Percentiles rank a stretch among this genome's conserved stretches.
phyloP scores from a whole-genome alignment of 768 basidiomycete genomes.

The Agaricus sinodeliciosus region DNA sequence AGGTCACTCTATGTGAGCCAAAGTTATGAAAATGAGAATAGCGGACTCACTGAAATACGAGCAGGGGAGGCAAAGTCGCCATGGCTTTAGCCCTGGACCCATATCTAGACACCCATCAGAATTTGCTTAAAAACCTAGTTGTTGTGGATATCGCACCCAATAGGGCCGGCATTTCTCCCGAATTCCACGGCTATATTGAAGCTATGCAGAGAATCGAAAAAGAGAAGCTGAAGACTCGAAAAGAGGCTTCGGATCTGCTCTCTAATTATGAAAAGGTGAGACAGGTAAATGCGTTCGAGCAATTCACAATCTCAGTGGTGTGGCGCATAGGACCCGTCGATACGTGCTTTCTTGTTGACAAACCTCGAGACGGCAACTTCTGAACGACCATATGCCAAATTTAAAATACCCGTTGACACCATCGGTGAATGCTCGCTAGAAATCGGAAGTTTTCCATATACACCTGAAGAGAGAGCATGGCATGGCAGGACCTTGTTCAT shows the following conservation, averaged over 20 bases:
- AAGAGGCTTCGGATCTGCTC: slow-evolving; percentile 68
- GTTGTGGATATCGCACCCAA: slow-evolving; percentile 82
- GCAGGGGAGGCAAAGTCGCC: slow-evolving; percentile 82
- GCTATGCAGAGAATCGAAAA: slow-evolving; percentile 67
- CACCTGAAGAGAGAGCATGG: slow-evolving; percentile 45
- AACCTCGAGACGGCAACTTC: slow-evolving; percentile 47
- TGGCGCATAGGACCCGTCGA: slow-evolving; percentile 52
- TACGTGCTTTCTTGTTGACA: slow-evolving; percentile 82
- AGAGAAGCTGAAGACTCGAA: slow-evolving; percentile 46
- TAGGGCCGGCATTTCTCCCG: slow-evolving; percentile 48
- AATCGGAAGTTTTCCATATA: slow-evolving; percentile 76
- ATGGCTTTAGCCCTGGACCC: slow-evolving; percentile 58
- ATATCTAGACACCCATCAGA: slow-evolving; percentile 28
- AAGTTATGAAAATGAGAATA: neutral
- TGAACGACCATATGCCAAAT: slow-evolving; percentile 29
- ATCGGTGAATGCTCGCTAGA: slow-evolving; percentile 50
- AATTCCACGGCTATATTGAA: slow-evolving; percentile 8
- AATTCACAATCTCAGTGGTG: neutral
- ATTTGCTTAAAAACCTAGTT: slow-evolving; percentile 50
- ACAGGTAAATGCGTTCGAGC: neutral
- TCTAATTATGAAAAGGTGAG: slow-evolving; percentile 53
- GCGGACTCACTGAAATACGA: neutral
- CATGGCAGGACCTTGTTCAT: slow-evolving; percentile 65
- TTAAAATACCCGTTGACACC: slow-evolving; percentile 69
- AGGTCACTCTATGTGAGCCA: slow-evolving; percentile 83